Evolutionary conservation across 129 eudicot genomes (phyloP), one percentile per base, ranked within the genome.

Genomic region (Centaurea solstitialis): DNA sequence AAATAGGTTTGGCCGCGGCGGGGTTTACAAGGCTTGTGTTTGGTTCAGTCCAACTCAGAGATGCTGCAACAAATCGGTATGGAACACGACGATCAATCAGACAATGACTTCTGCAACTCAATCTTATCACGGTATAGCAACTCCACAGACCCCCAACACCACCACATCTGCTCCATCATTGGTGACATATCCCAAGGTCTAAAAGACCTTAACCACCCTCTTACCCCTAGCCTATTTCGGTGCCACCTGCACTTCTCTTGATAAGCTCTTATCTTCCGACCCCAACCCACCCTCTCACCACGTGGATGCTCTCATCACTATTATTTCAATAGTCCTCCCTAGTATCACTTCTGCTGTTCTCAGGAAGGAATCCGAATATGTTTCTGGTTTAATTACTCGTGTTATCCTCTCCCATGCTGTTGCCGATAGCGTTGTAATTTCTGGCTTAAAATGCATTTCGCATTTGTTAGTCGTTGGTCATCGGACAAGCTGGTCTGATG

Each of bases 191-290:
- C 97, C 0, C 98, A 96, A 79, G 84, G 76, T 39, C 90, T 96
- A 10, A 89, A 64, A 43, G 98, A 96, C 80, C 90, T 85, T 4
- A 80, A 83, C 72, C 87, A 85, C 23, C 88, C 95, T 43, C 92
- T 93, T 21, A 83, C 92, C 93, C 26, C 20, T 93, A 38, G 80
- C 99, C 30, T 96, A 93, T 87, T 91, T 96, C 79, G 93, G 91
- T 69, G 94, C 98, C 86, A 86, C 97, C 9, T 83, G 81, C 37
- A 76, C 95, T 59, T 96, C 97, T 35, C 94, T 96, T 57, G 89
- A 91, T 65, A 92, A 90, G 59, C 74, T 91, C 71, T 7, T 75
- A 22, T 68, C 88, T 0, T 45, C 87, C 21, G 80, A 79, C 26
- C 24, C 81, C 10, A 86, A 80, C n/a, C 81, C 93, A 20, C 83